phyloP scores from a whole-genome alignment of 108 stramenopile genomes.

The Aurantiochytrium sp. region DNA sequence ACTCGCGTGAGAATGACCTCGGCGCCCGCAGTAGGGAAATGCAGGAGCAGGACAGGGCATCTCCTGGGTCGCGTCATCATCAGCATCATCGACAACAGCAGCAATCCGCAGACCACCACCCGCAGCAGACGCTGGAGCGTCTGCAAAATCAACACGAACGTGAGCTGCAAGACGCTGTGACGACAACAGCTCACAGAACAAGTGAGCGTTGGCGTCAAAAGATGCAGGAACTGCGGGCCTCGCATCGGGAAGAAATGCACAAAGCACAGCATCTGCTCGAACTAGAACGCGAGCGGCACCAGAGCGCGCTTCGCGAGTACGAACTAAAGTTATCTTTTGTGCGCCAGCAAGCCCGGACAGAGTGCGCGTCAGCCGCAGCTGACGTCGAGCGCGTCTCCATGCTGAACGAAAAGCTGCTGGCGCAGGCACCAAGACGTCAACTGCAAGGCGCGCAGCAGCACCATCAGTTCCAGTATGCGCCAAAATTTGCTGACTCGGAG shows the following conservation, averaged over 20 bases:
- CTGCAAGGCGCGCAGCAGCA: neutral
- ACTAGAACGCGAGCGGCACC: neutral
- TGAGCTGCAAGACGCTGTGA: neutral
- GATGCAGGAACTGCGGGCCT: neutral
- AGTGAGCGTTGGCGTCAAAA: neutral
- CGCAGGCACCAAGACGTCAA: neutral
- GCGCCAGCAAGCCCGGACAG: neutral
- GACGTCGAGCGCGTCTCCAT: neutral
- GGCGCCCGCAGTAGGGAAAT: too few relatives aligned
- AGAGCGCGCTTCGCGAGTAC: neutral
- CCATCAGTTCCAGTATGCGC: too few relatives aligned
- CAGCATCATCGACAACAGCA: too few relatives aligned
- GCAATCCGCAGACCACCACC: too few relatives aligned
- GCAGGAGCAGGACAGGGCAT: too few relatives aligned
- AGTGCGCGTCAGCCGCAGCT: neutral
- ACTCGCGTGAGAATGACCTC: too few relatives aligned
- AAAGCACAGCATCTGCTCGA: neutral
- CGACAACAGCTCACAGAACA: neutral
- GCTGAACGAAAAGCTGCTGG: neutral
- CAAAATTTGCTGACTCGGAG: too few relatives aligned
- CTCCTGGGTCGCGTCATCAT: too few relatives aligned
- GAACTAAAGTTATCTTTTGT: neutral
- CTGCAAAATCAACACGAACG: neutral
- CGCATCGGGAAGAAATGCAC: neutral
- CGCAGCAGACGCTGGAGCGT: too few relatives aligned